Conservation (phyloP, 2,329 filamentous ascomycete species). For the Knufia petricola region DNA sequence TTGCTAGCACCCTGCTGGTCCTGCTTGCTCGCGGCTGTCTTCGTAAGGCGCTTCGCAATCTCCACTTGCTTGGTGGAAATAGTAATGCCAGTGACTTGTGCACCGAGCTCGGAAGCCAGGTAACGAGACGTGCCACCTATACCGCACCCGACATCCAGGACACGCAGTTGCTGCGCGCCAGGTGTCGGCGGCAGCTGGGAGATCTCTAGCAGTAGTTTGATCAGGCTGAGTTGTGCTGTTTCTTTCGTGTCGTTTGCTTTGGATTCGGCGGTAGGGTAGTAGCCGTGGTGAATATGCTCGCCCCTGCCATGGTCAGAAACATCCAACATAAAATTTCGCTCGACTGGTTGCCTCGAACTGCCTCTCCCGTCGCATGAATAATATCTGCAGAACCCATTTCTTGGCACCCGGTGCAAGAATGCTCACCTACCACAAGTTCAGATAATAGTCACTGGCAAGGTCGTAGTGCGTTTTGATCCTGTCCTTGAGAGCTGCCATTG, state of each 20-base stretch:
- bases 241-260: constrained; percentile 44
- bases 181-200: constrained; percentile 30
- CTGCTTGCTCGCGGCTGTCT: constrained; percentile 17
- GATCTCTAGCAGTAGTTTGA: constrained; percentile 45
- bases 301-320: constrained; percentile 34
- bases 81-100: constrained; percentile 50
- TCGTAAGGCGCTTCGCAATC: constrained; percentile 45
- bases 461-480: constrained; percentile 54
- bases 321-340: too few relatives aligned
- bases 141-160: constrained; percentile 54
- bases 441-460: constrained; percentile 52
- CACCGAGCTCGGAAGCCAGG: constrained; percentile 44
- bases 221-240: constrained; percentile 48
- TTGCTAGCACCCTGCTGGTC: background rate
- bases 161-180: constrained; percentile 12
- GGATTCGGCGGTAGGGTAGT: constrained; percentile 41
- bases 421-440: constrained; percentile 45
- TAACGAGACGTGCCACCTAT: constrained; percentile 51
- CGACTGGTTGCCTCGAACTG: too few relatives aligned
- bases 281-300: constrained; percentile 55
- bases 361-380: too few relatives aligned
- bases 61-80: constrained; percentile 52
- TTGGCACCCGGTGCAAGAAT: too few relatives aligned
- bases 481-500: constrained; percentile 40
- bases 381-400: too few relatives aligned